Percentiles rank a stretch among this genome's conserved stretches.
Conservation (phyloP, 2,329 filamentous ascomycete species). For the Penicillium sp. region DNA sequence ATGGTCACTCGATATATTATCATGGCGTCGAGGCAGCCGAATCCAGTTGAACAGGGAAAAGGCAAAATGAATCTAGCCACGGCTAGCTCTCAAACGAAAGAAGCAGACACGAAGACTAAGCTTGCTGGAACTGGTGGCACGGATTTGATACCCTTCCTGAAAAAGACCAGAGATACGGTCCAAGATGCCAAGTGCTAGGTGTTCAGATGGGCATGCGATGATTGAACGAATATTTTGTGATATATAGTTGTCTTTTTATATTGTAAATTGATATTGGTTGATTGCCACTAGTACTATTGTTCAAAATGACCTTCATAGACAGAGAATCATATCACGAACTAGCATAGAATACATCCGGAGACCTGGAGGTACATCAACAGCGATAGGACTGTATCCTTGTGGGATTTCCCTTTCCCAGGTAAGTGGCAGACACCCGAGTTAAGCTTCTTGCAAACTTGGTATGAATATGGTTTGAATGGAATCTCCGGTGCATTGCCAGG, state of each 20-base stretch:
- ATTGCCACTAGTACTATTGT: not conserved
- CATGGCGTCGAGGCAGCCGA: slow-evolving; percentile 36
- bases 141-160: slow-evolving; percentile 54
- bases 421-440: not conserved
- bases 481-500: not conserved
- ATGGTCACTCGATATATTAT: slow-evolving; percentile 57
- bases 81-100: slow-evolving; percentile 43
- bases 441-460: not conserved
- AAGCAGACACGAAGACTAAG: slow-evolving; percentile 34
- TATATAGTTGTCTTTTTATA: not conserved
- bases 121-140: slow-evolving; percentile 55
- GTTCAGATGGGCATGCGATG: slow-evolving; percentile 6
- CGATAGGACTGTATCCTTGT: not conserved
- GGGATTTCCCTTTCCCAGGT: not conserved
- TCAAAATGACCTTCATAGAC: not conserved
- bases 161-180: slow-evolving; percentile 54
- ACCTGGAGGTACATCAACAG: not conserved
- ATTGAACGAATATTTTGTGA: slow-evolving; percentile 1
- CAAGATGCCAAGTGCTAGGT: slow-evolving; percentile 39
- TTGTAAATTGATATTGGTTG: not conserved
- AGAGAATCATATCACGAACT: not conserved
- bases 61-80: slow-evolving; percentile 47
- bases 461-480: not conserved
- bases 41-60: slow-evolving; percentile 9
- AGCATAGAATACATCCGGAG: not conserved